A percentile compares a stretch with the other conserved stretches of the same genome.
Evolutionary conservation across 108 stramenopile genomes (phyloP).

Genomic region (Skeletonema costatum): DNA sequence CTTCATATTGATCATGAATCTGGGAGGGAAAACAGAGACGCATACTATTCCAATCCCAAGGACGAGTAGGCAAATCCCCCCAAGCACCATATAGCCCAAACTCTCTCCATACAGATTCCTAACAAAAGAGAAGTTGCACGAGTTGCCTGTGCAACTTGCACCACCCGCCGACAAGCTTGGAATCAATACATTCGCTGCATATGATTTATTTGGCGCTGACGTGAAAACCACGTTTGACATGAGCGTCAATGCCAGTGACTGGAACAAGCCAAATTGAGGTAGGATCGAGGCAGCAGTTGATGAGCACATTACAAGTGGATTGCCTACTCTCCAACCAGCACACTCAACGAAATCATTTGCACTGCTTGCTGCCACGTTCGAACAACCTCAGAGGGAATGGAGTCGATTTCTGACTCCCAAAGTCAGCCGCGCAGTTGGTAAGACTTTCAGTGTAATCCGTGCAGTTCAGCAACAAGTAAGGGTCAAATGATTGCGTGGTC

Average conservation of each 20-base stretch:
- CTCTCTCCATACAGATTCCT: constrained; percentile 15
- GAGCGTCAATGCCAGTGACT: constrained; percentile 34
- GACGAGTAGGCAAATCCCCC: constrained; percentile 37
- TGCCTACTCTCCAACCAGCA: constrained; percentile 34
- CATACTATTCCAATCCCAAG: constrained; percentile 40
- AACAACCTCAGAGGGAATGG: neutral
- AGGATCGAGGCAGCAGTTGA: constrained; percentile 41
- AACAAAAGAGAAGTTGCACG: constrained; percentile 45
- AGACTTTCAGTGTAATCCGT: neutral
- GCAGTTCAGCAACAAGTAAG: constrained; percentile 1
- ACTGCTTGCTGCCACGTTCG: neutral
- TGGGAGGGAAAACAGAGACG: constrained; percentile 39
- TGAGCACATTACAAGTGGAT: constrained; percentile 17
- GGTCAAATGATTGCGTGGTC: neutral
- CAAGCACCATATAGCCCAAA: constrained; percentile 52
- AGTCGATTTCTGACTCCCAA: neutral
- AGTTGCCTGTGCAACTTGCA: constrained; percentile 35
- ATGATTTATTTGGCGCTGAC: constrained; percentile 48
- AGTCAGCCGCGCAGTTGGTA: constrained; percentile 20
- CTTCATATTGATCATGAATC: constrained; percentile 13
- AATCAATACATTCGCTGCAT: constrained; percentile 27
- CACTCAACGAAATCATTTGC: constrained; percentile 41
- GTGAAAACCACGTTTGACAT: constrained; percentile 44
- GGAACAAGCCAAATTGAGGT: constrained; percentile 58
- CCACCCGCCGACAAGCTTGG: constrained; percentile 29